Percentiles rank a stretch among this genome's conserved stretches.
Conservation (phyloP, 176 grass and related monocot species). For the Carex myosuroides region DNA sequence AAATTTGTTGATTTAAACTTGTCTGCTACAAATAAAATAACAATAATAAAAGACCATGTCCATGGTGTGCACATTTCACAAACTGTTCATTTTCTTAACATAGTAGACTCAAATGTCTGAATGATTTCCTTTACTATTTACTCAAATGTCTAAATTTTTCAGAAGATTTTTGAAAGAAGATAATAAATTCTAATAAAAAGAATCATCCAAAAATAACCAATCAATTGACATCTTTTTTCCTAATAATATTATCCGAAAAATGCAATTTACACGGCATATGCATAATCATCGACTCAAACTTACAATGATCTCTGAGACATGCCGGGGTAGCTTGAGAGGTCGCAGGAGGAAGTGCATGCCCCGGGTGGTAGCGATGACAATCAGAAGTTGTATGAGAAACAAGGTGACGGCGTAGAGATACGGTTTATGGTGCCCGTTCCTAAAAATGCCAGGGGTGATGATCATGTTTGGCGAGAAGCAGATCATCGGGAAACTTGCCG, state of each 20-base stretch:
- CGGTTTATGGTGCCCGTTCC: slow-evolving; percentile 36
- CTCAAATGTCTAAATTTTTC: neutral
- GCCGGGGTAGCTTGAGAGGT: slow-evolving; percentile 50
- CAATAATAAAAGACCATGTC: no score
- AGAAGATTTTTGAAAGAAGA: neutral
- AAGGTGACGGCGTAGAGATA: slow-evolving; percentile 58
- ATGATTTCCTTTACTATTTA: neutral
- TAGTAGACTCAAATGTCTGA: neutral
- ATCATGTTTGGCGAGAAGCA: slow-evolving; percentile 56
- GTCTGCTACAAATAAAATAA: no score
- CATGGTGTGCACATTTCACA: no score
- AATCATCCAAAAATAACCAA: neutral
- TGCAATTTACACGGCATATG: neutral
- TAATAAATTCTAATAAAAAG: neutral
- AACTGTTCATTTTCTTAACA: no score
- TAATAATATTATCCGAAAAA: neutral
- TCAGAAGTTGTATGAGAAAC: slow-evolving; percentile 54
- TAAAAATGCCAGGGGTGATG: slow-evolving; percentile 45
- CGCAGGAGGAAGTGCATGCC: slow-evolving; percentile 35
- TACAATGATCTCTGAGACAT: slow-evolving; percentile 61
- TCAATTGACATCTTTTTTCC: neutral
- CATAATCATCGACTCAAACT: neutral
- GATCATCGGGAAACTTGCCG: neutral
- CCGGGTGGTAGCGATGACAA: slow-evolving; percentile 49
- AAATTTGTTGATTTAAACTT: no score